Percentiles rank a stretch among this genome's conserved stretches.
Evolutionary conservation across 1,284 basidiomycete genomes (phyloP).

Genomic region (Trichosporon sp.): DNA sequence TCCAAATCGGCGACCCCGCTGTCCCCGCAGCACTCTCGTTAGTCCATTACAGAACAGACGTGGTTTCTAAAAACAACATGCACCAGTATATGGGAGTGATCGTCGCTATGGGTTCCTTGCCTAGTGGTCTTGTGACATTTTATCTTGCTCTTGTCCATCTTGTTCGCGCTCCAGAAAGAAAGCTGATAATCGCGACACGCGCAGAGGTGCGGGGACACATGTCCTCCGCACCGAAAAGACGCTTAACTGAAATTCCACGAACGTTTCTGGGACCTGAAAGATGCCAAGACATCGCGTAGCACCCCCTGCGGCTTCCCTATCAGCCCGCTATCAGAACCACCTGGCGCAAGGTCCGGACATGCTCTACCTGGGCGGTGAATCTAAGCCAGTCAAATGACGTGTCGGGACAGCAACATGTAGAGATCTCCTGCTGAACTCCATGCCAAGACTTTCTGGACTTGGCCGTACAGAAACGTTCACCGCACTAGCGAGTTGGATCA

Average conservation of each 20-base stretch:
- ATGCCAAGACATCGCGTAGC: conserved; percentile 4
- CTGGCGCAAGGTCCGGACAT: not conserved
- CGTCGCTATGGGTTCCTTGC: not conserved
- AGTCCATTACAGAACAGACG: conserved; percentile 7
- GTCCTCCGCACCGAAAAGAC: not conserved
- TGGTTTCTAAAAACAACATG: conserved; percentile 9
- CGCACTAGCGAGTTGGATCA: conserved; percentile 17
- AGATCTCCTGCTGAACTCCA: not conserved
- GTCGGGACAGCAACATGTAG: not conserved
- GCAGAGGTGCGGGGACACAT: not conserved
- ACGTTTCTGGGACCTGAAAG: conserved; percentile 13
- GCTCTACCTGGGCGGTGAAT: not conserved
- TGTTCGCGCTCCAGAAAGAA: not conserved
- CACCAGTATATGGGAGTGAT: not conserved
- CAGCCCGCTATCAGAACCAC: not conserved
- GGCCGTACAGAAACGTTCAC: conserved; percentile 16
- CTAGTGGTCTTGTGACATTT: conserved; percentile 12
- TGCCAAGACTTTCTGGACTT: conserved; percentile 5
- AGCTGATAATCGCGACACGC: not conserved
- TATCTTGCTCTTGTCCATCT: not conserved
- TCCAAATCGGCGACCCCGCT: not conserved
- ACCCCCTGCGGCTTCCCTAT: not conserved
- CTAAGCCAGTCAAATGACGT: not conserved
- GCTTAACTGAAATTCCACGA: conserved; percentile 6
- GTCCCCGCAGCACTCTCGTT: not conserved